Percentiles rank a stretch among this genome's conserved stretches.
phyloP scores from a whole-genome alignment of 2,329 filamentous ascomycete species.

The Alternaria brassicicola region DNA sequence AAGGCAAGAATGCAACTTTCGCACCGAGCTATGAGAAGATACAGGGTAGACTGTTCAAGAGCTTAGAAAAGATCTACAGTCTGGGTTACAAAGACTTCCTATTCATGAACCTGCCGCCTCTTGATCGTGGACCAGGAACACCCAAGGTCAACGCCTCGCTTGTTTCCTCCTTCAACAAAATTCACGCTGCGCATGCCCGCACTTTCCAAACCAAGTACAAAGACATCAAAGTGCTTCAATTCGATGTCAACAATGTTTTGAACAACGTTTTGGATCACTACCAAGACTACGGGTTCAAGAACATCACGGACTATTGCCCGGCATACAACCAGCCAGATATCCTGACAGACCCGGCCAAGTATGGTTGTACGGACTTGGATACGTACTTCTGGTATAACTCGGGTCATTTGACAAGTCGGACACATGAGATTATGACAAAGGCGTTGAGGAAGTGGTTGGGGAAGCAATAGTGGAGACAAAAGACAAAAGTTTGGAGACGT shows the following conservation, averaged over 20 bases:
- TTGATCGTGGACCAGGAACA: conserved; percentile 52
- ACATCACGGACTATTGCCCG: conserved; percentile 55
- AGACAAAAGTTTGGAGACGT: background rate
- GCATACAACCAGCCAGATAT: conserved; percentile 57
- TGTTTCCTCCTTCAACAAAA: conserved; percentile 54
- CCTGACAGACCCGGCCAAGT: conserved; percentile 49
- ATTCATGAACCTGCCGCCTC: conserved; percentile 59
- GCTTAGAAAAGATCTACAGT: conserved; percentile 50
- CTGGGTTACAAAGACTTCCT: conserved; percentile 56
- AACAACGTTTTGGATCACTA: conserved; percentile 53
- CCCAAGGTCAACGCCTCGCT: conserved; percentile 56
- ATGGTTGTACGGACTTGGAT: conserved; percentile 54
- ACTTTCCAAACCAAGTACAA: conserved; percentile 43
- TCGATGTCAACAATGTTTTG: conserved; percentile 54
- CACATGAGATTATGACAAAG: conserved; percentile 50
- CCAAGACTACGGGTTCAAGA: conserved; percentile 52
- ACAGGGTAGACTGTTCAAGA: conserved; percentile 50
- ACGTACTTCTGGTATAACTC: conserved; percentile 58
- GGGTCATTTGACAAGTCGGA: conserved; percentile 54
- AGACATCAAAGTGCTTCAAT: conserved; percentile 51
- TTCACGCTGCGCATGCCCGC: conserved; percentile 44
- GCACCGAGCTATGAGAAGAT: conserved; percentile 54
- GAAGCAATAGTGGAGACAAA: conserved; percentile 9
- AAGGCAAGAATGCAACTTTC: conserved; percentile 51
- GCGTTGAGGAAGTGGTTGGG: conserved; percentile 26